Evolutionary conservation across 345 rosid species (phyloP).

Genomic region (Odontarrhena argentea): DNA sequence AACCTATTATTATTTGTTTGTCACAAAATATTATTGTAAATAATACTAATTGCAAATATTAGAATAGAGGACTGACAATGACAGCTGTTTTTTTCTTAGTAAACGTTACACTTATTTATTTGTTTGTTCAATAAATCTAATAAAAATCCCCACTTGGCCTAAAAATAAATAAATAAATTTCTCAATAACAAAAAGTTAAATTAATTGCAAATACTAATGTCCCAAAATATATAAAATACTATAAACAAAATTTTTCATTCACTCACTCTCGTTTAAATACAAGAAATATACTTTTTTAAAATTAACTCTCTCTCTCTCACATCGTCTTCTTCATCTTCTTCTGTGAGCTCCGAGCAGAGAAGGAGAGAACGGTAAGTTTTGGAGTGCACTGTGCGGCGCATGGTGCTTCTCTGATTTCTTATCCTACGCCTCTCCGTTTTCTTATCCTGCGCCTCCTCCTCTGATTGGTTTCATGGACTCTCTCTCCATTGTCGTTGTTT

Average conservation of each 20-base stretch:
- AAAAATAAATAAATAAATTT: not conserved
- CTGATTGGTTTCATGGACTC: conserved; percentile 22
- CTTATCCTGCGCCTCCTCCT: conserved; percentile 30
- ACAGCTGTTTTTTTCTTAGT: conserved; percentile 39
- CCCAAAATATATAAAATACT: conserved; percentile 1
- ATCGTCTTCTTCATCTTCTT: conserved; percentile 26
- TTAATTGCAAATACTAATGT: conserved; percentile 27
- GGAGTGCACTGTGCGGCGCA: conserved; percentile 30
- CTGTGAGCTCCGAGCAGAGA: conserved; percentile 36
- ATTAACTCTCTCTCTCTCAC: conserved; percentile 24
- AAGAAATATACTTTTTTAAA: not conserved
- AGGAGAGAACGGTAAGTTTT: conserved; percentile 22
- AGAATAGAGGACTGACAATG: conserved; percentile 34
- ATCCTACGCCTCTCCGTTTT: conserved; percentile 20
- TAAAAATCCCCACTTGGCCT: conserved; percentile 31
- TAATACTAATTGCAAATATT: conserved; percentile 7
- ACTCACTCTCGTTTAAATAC: conserved; percentile 29
- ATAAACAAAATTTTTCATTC: not conserved
- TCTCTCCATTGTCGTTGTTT: conserved; percentile 5
- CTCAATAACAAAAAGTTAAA: not conserved
- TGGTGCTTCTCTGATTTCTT: conserved; percentile 30
- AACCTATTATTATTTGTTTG: no score
- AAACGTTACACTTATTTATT: conserved; percentile 31
- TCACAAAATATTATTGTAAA: not conserved
- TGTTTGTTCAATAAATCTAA: not conserved